phyloP scores from a whole-genome alignment of 2,329 filamentous ascomycete genomes.

The Arthroderma sp. region DNA sequence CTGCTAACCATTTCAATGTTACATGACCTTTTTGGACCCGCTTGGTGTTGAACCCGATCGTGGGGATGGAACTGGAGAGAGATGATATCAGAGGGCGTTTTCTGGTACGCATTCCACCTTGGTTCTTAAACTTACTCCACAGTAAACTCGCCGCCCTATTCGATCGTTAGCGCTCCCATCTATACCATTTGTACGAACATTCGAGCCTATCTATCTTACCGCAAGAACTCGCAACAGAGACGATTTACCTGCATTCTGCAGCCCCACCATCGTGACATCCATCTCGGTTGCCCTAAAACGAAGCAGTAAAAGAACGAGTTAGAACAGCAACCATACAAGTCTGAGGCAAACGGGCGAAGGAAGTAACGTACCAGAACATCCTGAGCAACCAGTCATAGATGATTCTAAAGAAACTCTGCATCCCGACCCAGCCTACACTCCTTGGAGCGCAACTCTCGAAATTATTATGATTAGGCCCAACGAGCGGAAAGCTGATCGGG shows the following conservation, averaged over 20 bases:
- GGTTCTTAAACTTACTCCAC: slow-evolving; percentile 64
- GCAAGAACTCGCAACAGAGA: slow-evolving; percentile 85
- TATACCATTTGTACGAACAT: background rate
- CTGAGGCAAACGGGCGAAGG: background rate
- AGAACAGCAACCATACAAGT: background rate
- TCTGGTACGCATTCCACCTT: background rate
- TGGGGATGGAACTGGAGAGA: slow-evolving; percentile 76
- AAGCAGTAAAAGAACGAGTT: slow-evolving; percentile 6
- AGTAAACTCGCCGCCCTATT: slow-evolving; percentile 91
- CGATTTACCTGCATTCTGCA: slow-evolving; percentile 97
- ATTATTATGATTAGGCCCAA: background rate
- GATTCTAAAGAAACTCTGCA: slow-evolving; percentile 84
- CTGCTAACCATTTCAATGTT: slow-evolving; percentile 70
- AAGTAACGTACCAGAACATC: slow-evolving; percentile 72
- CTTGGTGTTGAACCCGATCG: slow-evolving; percentile 99
- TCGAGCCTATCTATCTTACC: slow-evolving; percentile 46
- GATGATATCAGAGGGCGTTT: slow-evolving; percentile 11
- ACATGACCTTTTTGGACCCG: slow-evolving; percentile 95
- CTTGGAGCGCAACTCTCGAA: background rate
- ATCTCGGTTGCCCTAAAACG: slow-evolving; percentile 81
- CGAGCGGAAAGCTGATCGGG: background rate
- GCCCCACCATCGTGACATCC: slow-evolving; percentile 97
- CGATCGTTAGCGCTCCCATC: slow-evolving; percentile 20
- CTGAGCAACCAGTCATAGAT: slow-evolving; percentile 98
- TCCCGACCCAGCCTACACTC: slow-evolving; percentile 31